Base-by-base conservation (phyloP, 371 early-diverging fungal species). In the Nematocida parisii region DNA sequence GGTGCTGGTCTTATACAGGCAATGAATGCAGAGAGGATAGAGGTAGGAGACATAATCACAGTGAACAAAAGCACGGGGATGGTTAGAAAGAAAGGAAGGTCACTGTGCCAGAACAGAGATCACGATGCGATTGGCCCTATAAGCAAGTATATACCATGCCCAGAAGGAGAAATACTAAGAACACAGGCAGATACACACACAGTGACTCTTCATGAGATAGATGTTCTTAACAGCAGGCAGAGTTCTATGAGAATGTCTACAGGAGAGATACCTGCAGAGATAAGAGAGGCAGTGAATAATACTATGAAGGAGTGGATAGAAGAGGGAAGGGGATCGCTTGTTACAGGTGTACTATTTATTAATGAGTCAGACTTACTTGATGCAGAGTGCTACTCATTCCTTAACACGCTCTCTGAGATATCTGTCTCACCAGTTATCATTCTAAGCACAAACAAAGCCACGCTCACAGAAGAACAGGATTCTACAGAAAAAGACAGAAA, bases 321-420 rank as follows among this genome's bases (percentile, higher is more conserved):
- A 85, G 97, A 97, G 87, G 96, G 95, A 81, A 97, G 96, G 86
- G 94, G 95, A 13, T 93, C 93, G 80, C 92, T 99, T 80, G 92
- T 95, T 2, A 95, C 95, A 5, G 98, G 98, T 40, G 95, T 95
- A 7, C 89, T 97, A 45, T 95, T 97, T 88, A 94, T 99, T 82
- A 95, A 97, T 84, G 97, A 97, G 88, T 94, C 95, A 42, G 95
- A 99, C 86, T 93, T 96, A 92, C 92, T 97, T 40, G 96, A 97
- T 83, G 93, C 95, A 80, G 97, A 97, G 87, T 95, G 96, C 87
- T 96, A 96, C 86, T 94, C 95, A 6, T 96, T 93, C 90, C 87
- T 98, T 61, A 96, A 96, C 88, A 62, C 73, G 6, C 94, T 95
- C 2, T 89, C 95, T 18, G 96, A 96, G 87, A 93, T 93, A 84